A percentile compares a stretch with the other conserved stretches of the same genome.
Conservation (phyloP, 1,284 basidiomycete species). For the Rhodotorula glutinis region DNA sequence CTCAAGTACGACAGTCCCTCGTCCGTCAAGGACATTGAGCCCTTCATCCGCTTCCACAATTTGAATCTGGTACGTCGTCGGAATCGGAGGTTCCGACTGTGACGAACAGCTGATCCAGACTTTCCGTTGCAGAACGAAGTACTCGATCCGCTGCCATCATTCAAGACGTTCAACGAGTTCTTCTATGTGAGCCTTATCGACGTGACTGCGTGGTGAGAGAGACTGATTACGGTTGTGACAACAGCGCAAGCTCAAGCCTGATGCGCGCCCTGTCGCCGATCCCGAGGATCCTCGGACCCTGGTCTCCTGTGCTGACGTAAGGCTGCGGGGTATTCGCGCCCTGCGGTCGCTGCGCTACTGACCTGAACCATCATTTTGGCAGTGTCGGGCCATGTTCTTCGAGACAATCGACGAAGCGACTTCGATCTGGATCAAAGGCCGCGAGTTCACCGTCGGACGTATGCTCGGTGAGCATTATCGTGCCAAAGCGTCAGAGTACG, state of each 20-base stretch:
- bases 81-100: too few species aligned
- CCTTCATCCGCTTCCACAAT: slow-evolving; percentile 87
- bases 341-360: too few species aligned
- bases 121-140: slow-evolving; percentile 1
- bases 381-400: slow-evolving; percentile 88
- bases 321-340: too few species aligned
- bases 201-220: fast-evolving
- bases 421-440: slow-evolving; percentile 82
- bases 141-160: slow-evolving; percentile 21
- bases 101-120: too few species aligned
- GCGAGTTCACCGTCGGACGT: slow-evolving; percentile 77
- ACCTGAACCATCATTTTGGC: too few species aligned
- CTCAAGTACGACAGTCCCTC: slow-evolving; percentile 83
- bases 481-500: slow-evolving; percentile 64
- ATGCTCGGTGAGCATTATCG: slow-evolving; percentile 77
- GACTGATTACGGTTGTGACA: neutral
- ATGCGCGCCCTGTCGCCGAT: slow-evolving; percentile 71
- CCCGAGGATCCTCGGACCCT: slow-evolving; percentile 70
- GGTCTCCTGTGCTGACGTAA: slow-evolving; percentile 77
- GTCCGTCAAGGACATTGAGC: slow-evolving; percentile 76
- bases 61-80: slow-evolving; percentile 60
- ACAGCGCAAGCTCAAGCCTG: slow-evolving; percentile 77
- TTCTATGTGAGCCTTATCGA: slow-evolving; percentile 55
- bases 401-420: slow-evolving; percentile 80
- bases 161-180: slow-evolving; percentile 73